Evolutionary conservation across 2,329 filamentous ascomycete species (phyloP), one percentile per base, ranked within the genome.

Genomic region (Pezicula rhizophila): DNA sequence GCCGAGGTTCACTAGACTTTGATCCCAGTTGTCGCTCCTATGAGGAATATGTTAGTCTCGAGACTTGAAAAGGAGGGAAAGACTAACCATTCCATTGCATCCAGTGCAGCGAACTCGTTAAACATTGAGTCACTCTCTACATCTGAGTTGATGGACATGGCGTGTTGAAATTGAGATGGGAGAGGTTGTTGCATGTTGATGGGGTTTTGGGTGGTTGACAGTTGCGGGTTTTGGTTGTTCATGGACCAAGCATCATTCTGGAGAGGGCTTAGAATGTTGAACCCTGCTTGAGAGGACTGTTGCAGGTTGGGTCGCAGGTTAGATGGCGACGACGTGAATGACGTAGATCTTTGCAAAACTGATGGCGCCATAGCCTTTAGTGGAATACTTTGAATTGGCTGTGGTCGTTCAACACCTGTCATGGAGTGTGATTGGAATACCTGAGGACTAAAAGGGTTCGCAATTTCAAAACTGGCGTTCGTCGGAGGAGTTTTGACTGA

Each of bases 31-130:
- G n/a, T 55, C 57, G 12, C 58, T 57, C 62, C 62, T 63, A 15
- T 28, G 2, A 20, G 41, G 3, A 20, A 7, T 23, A 49, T 61
- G 48, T 63, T 53, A 44, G 11, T 5, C 17, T 40, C 15, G 10
- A 23, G 18, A 37, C 35, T 12, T 8, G n/a, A 20, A 5, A 20
- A 18, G 8, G 14, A 26, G 23, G 42, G 8, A 28, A 10, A 33
- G 23, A 54, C 63, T 54, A 53, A 70, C 69, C 68, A 70, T 56
- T 78, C 73, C 18, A 70, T 71, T 2, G 71, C 75, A 56, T 81
- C 78, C 28, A 80, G 65, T 8, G 77, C 76, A 3, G 77, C 77
- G 34, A 82, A 63, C 54, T 81, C 77, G 45, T 80, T 78, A 51
- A 80, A 80, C 46, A 79, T 70, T 14, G 72, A 74, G 52, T 78